These are phyloP conservation scores for Neofusicoccum kwambonambiense DNA, from an alignment of 2,329 filamentous ascomycete genomes.

Conservation along the genomic window DNA sequence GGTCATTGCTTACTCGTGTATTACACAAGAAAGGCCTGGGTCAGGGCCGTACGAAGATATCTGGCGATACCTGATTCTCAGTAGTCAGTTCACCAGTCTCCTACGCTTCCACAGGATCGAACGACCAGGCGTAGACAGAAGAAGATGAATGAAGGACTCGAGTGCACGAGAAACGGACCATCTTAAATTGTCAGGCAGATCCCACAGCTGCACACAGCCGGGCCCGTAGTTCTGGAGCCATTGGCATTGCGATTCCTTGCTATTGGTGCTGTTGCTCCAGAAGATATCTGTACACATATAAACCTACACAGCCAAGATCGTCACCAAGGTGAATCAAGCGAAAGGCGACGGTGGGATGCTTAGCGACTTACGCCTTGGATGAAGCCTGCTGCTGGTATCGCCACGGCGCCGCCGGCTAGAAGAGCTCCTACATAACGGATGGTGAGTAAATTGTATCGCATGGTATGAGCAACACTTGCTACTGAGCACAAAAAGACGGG, in stretches of 20 bases:
- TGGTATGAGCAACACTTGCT: neutral
- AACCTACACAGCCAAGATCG: neutral
- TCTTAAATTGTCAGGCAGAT: neutral
- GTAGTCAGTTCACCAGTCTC: neutral
- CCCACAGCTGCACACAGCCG: neutral
- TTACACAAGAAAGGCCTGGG: neutral
- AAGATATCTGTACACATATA: neutral
- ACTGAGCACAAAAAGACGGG: too few relatives aligned
- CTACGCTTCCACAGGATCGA: too few relatives aligned
- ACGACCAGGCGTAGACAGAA: too few relatives aligned
- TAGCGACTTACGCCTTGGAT: neutral
- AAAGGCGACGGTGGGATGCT: neutral
- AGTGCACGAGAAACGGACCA: neutral
- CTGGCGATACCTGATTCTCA: neutral
- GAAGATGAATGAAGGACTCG: too few relatives aligned
- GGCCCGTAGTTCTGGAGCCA: neutral
- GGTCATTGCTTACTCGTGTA: neutral
- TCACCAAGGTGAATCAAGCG: neutral
- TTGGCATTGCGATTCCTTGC: neutral
- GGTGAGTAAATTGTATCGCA: neutral
- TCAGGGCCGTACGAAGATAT: neutral
- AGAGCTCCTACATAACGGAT: neutral
- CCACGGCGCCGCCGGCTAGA: neutral
- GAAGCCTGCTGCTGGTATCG: neutral
- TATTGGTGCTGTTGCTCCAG: neutral